Base-by-base conservation (phyloP, 768 basidiomycete species). In the Rhizopogon rudus region DNA sequence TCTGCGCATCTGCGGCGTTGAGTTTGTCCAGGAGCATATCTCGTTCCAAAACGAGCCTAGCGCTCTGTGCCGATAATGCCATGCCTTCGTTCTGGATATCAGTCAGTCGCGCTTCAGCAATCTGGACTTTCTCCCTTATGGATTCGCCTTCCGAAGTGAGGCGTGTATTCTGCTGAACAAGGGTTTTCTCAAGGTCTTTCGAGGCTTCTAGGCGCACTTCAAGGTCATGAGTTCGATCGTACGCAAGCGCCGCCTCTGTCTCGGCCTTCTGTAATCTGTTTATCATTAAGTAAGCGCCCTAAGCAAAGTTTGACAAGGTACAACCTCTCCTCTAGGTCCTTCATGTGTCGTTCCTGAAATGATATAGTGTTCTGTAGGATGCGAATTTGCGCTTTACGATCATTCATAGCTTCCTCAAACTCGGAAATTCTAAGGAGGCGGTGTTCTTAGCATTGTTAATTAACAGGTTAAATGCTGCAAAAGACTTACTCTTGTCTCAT, bases 401-500 rank as follows among this genome's bases (percentile, higher is more conserved):
- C 70, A 56, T 63, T 56, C 51, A 51, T 53, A 31, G 64, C 51
- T 46, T 58, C 61, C 43, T 71, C 63, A 20, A 41, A 55, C 53
- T 61, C 55, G 51, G 51, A 45, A 51, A 68, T 63, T 53, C 68
- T 70, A 51, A 33, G 45, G n/a, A 33, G 28, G 20, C 20, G 20
- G 13, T 20, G 20, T 9, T 10, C 25, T 25, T 25, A 25, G n/a
- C 16, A 51, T 44, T 49, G 53, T 61, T 25, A 68, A 39, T 61
- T 25, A 68, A 39, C 35, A 49, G 16, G 28, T 56, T 52, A 59
- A 54, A 53, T 16, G 13, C n/a, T 40, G 42, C 40, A 10, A 40
- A 44, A 50, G 17, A 39, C 57, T 1, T 44, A 70, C 68, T 70
- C 65, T 57, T 68, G 68, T 58, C 25, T 68, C 70, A 68, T 61